phyloP scores from a whole-genome alignment of 2,329 filamentous ascomycete genomes.

The Trichoderma asperellum region DNA sequence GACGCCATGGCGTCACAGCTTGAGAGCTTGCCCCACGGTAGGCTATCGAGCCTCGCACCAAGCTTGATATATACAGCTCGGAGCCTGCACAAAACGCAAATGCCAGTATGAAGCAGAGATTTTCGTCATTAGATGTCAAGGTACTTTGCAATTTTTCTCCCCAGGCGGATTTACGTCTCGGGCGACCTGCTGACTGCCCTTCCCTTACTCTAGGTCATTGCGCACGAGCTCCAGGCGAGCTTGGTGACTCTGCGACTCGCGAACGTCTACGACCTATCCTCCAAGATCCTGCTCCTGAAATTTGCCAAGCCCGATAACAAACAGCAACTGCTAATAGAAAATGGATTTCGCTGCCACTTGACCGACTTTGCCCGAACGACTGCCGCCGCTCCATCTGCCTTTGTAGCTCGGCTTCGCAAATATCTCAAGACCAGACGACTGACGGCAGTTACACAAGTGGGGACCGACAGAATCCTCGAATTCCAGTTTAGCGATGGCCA shows the following conservation, averaged over 20 bases:
- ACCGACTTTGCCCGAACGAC: slow-evolving; percentile 89
- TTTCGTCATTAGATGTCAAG: slow-evolving; percentile 79
- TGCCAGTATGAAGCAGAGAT: slow-evolving; percentile 73
- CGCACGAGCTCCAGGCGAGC: slow-evolving; percentile 82
- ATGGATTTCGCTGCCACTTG: slow-evolving; percentile 92
- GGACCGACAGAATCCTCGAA: slow-evolving; percentile 91
- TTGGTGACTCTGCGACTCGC: slow-evolving; percentile 80
- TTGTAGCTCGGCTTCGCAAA: slow-evolving; percentile 85
- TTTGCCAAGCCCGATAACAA: slow-evolving; percentile 88
- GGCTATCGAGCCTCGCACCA: neutral
- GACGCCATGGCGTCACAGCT: slow-evolving; percentile 18
- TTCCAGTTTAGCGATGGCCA: slow-evolving; percentile 90
- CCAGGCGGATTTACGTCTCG: neutral
- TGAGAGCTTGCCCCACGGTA: slow-evolving; percentile 25
- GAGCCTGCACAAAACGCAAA: neutral
- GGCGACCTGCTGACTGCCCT: neutral
- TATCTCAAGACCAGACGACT: slow-evolving; percentile 84
- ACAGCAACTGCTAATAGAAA: slow-evolving; percentile 90
- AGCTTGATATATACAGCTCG: slow-evolving; percentile 2
- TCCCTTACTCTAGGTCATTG: slow-evolving; percentile 70
- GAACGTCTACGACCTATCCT: slow-evolving; percentile 95
- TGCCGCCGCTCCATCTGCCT: slow-evolving; percentile 79
- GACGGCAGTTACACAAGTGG: slow-evolving; percentile 80
- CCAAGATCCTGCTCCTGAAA: slow-evolving; percentile 93
- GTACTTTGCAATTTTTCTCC: slow-evolving; percentile 42